Base-by-base conservation (phyloP, 2,329 filamentous ascomycete genomes). In the Laburnicola sp. region DNA sequence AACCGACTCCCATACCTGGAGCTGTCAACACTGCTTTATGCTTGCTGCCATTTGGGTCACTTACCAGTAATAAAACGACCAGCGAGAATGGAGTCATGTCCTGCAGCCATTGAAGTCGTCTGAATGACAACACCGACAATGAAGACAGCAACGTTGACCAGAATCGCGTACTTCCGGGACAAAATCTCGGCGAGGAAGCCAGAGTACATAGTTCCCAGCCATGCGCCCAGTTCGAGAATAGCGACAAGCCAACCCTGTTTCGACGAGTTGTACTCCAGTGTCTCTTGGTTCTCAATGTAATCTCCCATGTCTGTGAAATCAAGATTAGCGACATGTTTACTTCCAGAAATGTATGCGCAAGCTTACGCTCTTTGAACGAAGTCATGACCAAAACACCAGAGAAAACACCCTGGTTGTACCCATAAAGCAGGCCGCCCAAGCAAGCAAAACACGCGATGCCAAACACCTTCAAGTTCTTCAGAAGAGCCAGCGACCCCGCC, bases 371-470 rank as follows among this genome's bases (percentile, higher is more conserved):
- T 35, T 73, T 71, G 54, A 80, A 81, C 1, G 75, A 73, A 3
- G 67, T 63, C 78, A 81, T 80, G 22, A 75, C 77, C 48, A 83
- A 61, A 22, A 91, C 82, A 23, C 87, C 87, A n/a, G 83, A 83
- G 73, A 89, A 89, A 73, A 89, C 86, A 59, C 87, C 88, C 51
- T 89, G 86, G 65, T 91, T 89, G 73, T 89, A 91, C 21, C 88
- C 86, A 67, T 88, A 84, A 26, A 82, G 73, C 21, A 81, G 66
- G 45, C 80, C 80, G 60, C 79, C n/a, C 28, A 82, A 66, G 53
- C 75, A 80, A 4, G 77, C 76, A 52, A 83, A 83, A 46, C 79
- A 74, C 7, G 80, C 79, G 60, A 83, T 82, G 7, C 76, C 75
- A 51, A 81, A 81, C 23, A n/a, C 80, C 56, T 78, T 80, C 51